Evolutionary conservation across 2,329 filamentous ascomycete species (phyloP), one percentile per base, ranked within the genome.

Genomic region (Harringtonia aguacate): DNA sequence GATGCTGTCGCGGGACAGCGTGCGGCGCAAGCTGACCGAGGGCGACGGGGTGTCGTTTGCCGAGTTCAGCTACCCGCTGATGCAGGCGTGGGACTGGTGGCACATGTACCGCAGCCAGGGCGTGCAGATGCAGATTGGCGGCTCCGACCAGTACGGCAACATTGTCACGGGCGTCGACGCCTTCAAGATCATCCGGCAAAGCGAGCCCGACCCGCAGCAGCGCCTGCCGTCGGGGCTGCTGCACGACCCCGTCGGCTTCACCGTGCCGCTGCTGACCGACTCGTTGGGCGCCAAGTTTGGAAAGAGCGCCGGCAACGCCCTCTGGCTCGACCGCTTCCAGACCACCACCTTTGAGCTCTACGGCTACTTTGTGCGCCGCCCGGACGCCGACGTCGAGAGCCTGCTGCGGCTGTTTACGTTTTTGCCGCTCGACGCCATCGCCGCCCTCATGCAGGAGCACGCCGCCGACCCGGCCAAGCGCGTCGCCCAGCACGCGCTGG

Each of bases 51-150:
- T 98, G 83, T 94, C 89, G 1, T 84, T 94, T 55, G 82, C 86
- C 30, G 92, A 98, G 59, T 95, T 98, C 61, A 76, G 80, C 35
- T 98, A 98, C 57, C 92, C 94, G 1, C 66, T 98, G 15, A 77
- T 97, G 55, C 92, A 98, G 60, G 88, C 84, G 20, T 97, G 89
- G 84, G 92, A 98, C 61, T 98, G 89, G 77, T 97, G 86, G 86
- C 73, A 85, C 53, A 74, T 97, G 66, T 94, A 85, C 63, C 61
- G 55, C 48, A 72, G 76, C 38, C 70, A 72, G 21, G 74, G 74
- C 39, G 72, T 88, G 10, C 82, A 89, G 57, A 75, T 97, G 59
- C 88, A 98, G 64, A 86, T 98, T 42, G 92, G 92, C 46, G 92
- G 92, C 33, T 88, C 88, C 8, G 92, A 98, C 59, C 92, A 98